Evolutionary conservation across 2,329 filamentous ascomycete species (phyloP), one percentile per base, ranked within the genome.

Genomic region (Aspergillus uvarum): DNA sequence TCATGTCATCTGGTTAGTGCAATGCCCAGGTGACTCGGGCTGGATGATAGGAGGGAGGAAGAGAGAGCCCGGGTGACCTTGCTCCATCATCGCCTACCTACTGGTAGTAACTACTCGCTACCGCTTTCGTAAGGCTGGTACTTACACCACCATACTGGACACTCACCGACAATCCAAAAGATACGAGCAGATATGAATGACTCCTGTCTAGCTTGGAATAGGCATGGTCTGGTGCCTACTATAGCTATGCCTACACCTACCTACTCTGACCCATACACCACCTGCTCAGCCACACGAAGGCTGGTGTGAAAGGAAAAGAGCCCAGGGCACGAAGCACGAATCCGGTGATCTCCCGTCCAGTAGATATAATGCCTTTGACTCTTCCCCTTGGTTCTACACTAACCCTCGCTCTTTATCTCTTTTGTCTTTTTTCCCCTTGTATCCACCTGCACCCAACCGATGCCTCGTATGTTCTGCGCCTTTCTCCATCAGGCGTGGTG

Each of bases 401-500:
- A 16, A 35, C 12, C 14, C 32, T 22, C 22, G 10, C 32, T 12
- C 32, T 35, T 35, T 35, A 35, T 35, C 32, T 16, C 16, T 19
- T 35, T 52, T 14, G 14, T 35, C 22, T 26, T 12, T 12, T 21
- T 21, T 14, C n/a, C 8, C 21, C 35, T 14, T 44, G 2, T 11
- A 21, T 35, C 32, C 19, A 32, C 26, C 26, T 29, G 26, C 22
- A 29, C 7, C 26, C 42, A 7, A 7, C n/a, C 29, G 26, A 12
- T 29, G 16, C 22, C 42, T 35, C 48, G 22, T 29, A 29, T 55
- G 21, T 21, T 11, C 22, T 29, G 35, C 38, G n/a, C 42, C 42
- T 47, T 22, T 31, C 31, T 12, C 42, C 19, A 55, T 47, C 53
- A 55, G 53, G n/a, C 53, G 53, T n/a, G 12, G 53, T 32, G 53